A percentile compares a stretch with the other conserved stretches of the same genome.
Evolutionary conservation across 2,329 filamentous ascomycete species (phyloP).

Genomic region (Plenodomus biglobosus): DNA sequence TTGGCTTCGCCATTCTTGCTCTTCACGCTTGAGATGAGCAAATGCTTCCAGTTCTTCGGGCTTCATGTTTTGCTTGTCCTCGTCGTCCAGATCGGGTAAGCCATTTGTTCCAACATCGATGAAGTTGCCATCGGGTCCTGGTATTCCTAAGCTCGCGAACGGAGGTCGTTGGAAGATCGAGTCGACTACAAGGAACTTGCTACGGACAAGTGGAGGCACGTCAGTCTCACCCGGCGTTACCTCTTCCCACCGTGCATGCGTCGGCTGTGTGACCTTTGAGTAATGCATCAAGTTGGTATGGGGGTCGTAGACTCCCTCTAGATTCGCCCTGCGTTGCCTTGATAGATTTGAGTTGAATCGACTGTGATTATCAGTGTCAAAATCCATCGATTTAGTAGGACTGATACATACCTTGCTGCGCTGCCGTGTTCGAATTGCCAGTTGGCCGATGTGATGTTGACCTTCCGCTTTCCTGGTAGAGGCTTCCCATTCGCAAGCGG

Average conservation of each 20-base stretch:
- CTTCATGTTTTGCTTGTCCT: slow-evolving; percentile 67
- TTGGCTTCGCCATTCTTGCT: slow-evolving; percentile 70
- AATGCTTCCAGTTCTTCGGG: slow-evolving; percentile 73
- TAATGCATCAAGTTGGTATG: slow-evolving; percentile 93
- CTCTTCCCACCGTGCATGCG: slow-evolving; percentile 79
- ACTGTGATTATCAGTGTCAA: slow-evolving; percentile 52
- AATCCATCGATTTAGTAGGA: background rate
- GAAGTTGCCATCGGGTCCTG: slow-evolving; percentile 58
- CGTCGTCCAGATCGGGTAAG: slow-evolving; percentile 64
- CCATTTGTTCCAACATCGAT: slow-evolving; percentile 57
- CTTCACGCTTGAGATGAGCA: slow-evolving; percentile 63
- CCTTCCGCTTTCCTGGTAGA: slow-evolving; percentile 74
- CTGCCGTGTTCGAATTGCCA: slow-evolving; percentile 96
- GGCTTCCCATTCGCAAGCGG: slow-evolving; percentile 73
- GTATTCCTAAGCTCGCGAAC: slow-evolving; percentile 59
- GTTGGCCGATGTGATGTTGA: slow-evolving; percentile 88
- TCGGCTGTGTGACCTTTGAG: slow-evolving; percentile 85
- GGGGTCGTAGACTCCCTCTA: slow-evolving; percentile 82
- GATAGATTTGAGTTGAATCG: slow-evolving; percentile 79
- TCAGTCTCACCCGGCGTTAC: slow-evolving; percentile 52
- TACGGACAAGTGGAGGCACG: slow-evolving; percentile 60
- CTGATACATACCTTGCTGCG: slow-evolving; percentile 73
- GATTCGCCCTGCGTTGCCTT: slow-evolving; percentile 67
- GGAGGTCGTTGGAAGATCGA: slow-evolving; percentile 61
- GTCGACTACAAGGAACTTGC: slow-evolving; percentile 65